phyloP scores from a whole-genome alignment of 768 basidiomycete genomes.

The Boletus rufocinnamomeus region DNA sequence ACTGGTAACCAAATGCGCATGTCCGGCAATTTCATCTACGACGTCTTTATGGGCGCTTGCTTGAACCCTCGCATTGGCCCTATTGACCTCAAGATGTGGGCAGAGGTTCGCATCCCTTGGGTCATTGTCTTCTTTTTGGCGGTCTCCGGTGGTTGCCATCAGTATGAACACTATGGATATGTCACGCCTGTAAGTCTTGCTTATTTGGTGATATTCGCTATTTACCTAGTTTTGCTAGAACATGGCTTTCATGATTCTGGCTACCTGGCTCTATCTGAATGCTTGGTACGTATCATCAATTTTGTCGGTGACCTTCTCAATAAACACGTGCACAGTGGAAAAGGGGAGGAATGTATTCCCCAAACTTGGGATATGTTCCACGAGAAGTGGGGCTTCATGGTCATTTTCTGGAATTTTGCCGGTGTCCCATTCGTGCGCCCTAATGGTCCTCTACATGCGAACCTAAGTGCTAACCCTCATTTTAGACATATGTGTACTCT shows the following conservation, averaged over 20 bases:
- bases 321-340: slow-evolving; percentile 52
- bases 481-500: slow-evolving; percentile 93
- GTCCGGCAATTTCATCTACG: slow-evolving; percentile 94
- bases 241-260: slow-evolving; percentile 95
- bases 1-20: slow-evolving; percentile 86
- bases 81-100: slow-evolving; percentile 98
- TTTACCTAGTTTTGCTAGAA: slow-evolving; percentile 53
- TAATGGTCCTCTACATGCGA: neutral
- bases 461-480: neutral
- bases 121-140: slow-evolving; percentile 92
- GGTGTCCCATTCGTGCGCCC: slow-evolving; percentile 84
- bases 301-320: neutral
- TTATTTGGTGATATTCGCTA: neutral
- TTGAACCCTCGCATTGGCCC: slow-evolving; percentile 91
- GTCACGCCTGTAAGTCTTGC: slow-evolving; percentile 74
- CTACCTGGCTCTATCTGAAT: slow-evolving; percentile 95
- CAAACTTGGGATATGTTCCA: slow-evolving; percentile 99
- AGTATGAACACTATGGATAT: slow-evolving; percentile 90
- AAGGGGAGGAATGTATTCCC: slow-evolving; percentile 93
- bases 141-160: slow-evolving; percentile 91
- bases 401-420: slow-evolving; percentile 97
- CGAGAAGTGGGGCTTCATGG: slow-evolving; percentile 98
- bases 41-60: slow-evolving; percentile 94
- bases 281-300: slow-evolving; percentile 62
- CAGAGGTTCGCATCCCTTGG: slow-evolving; percentile 96